Evolutionary conservation across 1,284 basidiomycete genomes (phyloP).

Genomic region (Puccinia polysora): DNA sequence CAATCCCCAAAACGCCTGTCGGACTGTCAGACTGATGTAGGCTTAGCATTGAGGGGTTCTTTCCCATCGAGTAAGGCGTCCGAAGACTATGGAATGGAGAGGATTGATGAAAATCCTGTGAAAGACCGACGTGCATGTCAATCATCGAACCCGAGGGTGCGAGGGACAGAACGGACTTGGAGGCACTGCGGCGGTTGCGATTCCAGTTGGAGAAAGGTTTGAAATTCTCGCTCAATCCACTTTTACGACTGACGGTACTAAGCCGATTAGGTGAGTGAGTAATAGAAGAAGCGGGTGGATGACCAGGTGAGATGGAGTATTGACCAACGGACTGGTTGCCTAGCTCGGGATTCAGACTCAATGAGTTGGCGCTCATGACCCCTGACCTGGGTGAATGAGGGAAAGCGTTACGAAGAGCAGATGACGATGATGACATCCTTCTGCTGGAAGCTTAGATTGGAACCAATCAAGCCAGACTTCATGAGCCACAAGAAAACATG

Average conservation of each 20-base stretch:
- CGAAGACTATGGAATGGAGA: constrained; percentile 1
- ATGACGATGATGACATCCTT: constrained; percentile 11
- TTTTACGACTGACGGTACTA: constrained; percentile 21
- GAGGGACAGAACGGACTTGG: constrained; percentile 50
- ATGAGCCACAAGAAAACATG: background rate
- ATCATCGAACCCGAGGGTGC: constrained; percentile 54
- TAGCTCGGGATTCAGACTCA: background rate
- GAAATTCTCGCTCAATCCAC: constrained; percentile 24
- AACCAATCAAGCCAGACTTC: background rate
- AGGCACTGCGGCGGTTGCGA: constrained; percentile 45
- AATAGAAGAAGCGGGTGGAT: background rate
- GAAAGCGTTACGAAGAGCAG: background rate
- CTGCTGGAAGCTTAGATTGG: constrained; percentile 6
- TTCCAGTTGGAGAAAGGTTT: constrained; percentile 27
- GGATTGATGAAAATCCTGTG: constrained; percentile 45
- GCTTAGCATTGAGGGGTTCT: constrained; percentile 21
- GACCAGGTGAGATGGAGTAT: too few relatives aligned
- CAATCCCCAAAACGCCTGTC: background rate
- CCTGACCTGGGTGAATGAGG: constrained; percentile 11
- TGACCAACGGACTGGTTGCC: too few relatives aligned
- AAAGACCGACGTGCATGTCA: constrained; percentile 55
- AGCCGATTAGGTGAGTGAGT: constrained; percentile 28
- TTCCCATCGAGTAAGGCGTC: background rate
- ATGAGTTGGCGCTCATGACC: constrained; percentile 6
- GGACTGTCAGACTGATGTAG: background rate